Conservation (phyloP, 768 basidiomycete genomes). For the Xerocomellus amylosporus region DNA sequence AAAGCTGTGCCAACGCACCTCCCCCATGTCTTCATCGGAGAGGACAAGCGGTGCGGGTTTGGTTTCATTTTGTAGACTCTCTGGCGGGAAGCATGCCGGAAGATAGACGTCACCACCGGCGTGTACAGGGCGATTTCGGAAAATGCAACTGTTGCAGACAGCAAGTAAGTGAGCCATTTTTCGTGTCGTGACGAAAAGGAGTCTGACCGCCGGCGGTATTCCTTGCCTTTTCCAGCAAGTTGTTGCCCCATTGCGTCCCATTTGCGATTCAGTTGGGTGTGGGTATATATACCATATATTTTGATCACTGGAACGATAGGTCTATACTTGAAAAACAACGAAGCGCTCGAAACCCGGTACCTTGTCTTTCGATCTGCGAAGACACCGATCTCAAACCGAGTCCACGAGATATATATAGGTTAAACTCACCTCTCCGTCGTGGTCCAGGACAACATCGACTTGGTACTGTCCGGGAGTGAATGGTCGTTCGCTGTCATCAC, state of each 20-base stretch:
- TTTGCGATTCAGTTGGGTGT: conserved; percentile 44
- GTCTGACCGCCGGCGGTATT: conserved; percentile 51
- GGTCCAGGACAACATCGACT: conserved; percentile 44
- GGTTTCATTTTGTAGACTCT: conserved; percentile 20
- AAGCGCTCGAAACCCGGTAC: conserved; percentile 17
- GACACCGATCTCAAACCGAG: background rate
- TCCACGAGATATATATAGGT: background rate
- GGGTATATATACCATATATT: conserved; percentile 51
- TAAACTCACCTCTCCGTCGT: conserved; percentile 30
- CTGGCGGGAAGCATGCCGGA: conserved; percentile 53
- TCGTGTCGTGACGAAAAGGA: background rate
- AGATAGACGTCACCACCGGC: conserved; percentile 43
- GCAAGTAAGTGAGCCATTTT: background rate
- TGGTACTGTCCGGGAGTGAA: conserved; percentile 39
- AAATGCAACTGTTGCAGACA: conserved; percentile 40
- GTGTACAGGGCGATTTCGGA: conserved; percentile 35
- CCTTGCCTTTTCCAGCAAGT: conserved; percentile 43
- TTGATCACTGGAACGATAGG: conserved; percentile 37
- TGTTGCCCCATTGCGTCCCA: conserved; percentile 48
- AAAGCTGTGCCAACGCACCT: conserved; percentile 35
- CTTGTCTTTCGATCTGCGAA: conserved; percentile 40
- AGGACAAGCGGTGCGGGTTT: conserved; percentile 30
- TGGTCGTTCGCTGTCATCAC: background rate
- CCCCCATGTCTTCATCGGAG: conserved; percentile 44
- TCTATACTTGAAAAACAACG: background rate